Evolutionary conservation across 768 basidiomycete genomes (phyloP).

Genomic region (Lentinula raphanica): DNA sequence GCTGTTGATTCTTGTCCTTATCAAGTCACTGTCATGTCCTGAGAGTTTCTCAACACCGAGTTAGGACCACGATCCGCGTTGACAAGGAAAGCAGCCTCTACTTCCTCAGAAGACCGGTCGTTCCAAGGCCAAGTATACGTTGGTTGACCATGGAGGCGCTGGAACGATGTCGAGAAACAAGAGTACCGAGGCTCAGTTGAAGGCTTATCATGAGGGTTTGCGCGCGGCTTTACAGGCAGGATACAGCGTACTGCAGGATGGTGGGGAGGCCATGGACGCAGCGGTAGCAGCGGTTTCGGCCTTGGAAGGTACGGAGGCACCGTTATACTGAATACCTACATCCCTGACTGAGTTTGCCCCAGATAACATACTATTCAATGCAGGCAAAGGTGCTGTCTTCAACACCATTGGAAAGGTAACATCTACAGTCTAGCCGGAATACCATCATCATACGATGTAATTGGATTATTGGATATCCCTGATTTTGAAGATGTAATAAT

Average conservation of each 20-base stretch:
- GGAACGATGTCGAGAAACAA: slow-evolving; percentile 56
- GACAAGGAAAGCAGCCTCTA: not conserved
- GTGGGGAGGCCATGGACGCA: slow-evolving; percentile 83
- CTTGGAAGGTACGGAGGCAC: slow-evolving; percentile 80
- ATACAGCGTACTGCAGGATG: slow-evolving; percentile 52
- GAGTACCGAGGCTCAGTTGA: slow-evolving; percentile 57
- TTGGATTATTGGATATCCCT: too few relatives aligned
- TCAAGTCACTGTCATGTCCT: not conserved
- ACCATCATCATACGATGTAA: too few relatives aligned
- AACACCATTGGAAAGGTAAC: slow-evolving; percentile 76
- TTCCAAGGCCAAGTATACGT: slow-evolving; percentile 17
- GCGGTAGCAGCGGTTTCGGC: slow-evolving; percentile 66
- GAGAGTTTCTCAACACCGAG: not conserved
- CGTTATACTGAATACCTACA: too few relatives aligned
- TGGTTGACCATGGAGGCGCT: slow-evolving; percentile 80
- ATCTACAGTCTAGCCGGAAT: not conserved
- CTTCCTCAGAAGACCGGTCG: not conserved
- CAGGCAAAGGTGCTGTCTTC: slow-evolving; percentile 79
- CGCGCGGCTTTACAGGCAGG: slow-evolving; percentile 54
- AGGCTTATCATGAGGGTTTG: slow-evolving; percentile 53
- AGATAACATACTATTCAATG: slow-evolving; percentile 79
- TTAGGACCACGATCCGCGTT: too few relatives aligned
- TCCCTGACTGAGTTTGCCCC: not conserved
- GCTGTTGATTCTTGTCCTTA: too few relatives aligned
- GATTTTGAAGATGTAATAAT: too few relatives aligned